These are phyloP conservation scores for Apodospora peruviana DNA, from an alignment of 495 filamentous ascomycete genomes.

Conservation along the genomic window DNA sequence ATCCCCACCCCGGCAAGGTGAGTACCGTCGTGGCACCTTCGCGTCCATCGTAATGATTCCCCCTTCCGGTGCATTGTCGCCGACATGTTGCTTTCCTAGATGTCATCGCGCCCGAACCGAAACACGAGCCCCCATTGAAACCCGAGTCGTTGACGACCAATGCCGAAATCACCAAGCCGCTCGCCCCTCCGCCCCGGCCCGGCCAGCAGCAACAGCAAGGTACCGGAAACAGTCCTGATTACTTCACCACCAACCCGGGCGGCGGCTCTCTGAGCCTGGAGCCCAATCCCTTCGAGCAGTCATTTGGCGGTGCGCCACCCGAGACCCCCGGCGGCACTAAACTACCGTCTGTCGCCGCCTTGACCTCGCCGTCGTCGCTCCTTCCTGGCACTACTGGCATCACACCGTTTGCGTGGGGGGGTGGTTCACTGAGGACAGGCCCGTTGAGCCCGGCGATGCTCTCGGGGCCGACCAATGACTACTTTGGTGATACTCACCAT, in stretches of 20 bases:
- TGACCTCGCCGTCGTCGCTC: conserved; percentile 83
- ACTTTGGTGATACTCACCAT: conserved; percentile 73
- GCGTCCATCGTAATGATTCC: conserved; percentile 1
- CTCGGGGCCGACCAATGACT: conserved; percentile 69
- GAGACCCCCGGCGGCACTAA: conserved; percentile 88
- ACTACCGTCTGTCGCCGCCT: conserved; percentile 81
- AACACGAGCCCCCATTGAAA: conserved; percentile 30
- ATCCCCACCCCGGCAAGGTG: conserved; percentile 30
- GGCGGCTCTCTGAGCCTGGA: conserved; percentile 66
- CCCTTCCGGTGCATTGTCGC: conserved; percentile 13
- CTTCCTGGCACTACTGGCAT: conserved; percentile 61
- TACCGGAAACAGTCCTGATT: conserved; percentile 58
- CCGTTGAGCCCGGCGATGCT: conserved; percentile 98
- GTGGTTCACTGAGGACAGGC: conserved; percentile 80
- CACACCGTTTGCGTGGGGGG: conserved; percentile 71
- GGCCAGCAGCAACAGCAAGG: conserved; percentile 42
- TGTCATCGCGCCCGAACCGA: conserved; percentile 25
- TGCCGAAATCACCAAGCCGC: conserved; percentile 47
- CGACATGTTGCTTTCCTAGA: conserved; percentile 19
- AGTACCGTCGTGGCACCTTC: conserved; percentile 8
- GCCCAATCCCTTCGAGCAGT: conserved; percentile 94
- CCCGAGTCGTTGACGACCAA: conserved; percentile 30
- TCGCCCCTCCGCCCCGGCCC: conserved; percentile 78
- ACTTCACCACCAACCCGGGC: conserved; percentile 58
- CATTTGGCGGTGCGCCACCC: conserved; percentile 62